Evolutionary conservation across 805 yeast genomes (phyloP), one percentile per base, ranked within the genome.

Genomic region (Kodamaea leandrae): DNA sequence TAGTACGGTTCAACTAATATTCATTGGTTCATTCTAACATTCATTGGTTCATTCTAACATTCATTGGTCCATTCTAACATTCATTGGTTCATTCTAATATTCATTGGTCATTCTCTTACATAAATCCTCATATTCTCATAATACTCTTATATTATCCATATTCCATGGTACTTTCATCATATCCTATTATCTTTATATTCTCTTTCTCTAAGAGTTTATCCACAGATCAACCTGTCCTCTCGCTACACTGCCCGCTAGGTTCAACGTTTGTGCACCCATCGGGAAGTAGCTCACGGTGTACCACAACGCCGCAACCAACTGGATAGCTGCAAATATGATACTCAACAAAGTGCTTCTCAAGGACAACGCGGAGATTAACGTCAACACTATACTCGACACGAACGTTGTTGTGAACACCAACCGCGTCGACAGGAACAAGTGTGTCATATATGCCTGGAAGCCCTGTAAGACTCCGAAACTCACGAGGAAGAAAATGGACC

Each of bases 381-480:
- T 70, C 58, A 70, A 49, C 12, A 69, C 44, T 18, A 70, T 70
- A 41, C 71, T 64, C 9, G 68, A 54, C 13, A 60, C 53, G 41
- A 69, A 70, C 6, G 60, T 63, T 10, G 67, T 52, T 4, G 73
- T 63, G 44, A 68, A 69, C 2, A 64, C 40, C 36, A 69, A 57
- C 20, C 75, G 42, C 2, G 74, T 66, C 1, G 74, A 68, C 55
- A 64, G 66, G 45, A 62, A 64, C 44, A 70, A 58, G 47, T 69
- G 74, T 18, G 57, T 52, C 57, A 70, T 48, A 45, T 70, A 70
- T 2, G 72, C 56, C 47, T 56, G 54, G 46, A 63, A 59, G 1
- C 74, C 75, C 46, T 70, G 74, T 35, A 70, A 53, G 3, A 70
- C 74, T 4, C 75, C 75, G 47, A 71, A 71, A 47, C 74, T 68